Evolutionary conservation across 2,329 filamentous ascomycete species (phyloP), one percentile per base, ranked within the genome.

Genomic region (Calonectria multiphialidica): DNA sequence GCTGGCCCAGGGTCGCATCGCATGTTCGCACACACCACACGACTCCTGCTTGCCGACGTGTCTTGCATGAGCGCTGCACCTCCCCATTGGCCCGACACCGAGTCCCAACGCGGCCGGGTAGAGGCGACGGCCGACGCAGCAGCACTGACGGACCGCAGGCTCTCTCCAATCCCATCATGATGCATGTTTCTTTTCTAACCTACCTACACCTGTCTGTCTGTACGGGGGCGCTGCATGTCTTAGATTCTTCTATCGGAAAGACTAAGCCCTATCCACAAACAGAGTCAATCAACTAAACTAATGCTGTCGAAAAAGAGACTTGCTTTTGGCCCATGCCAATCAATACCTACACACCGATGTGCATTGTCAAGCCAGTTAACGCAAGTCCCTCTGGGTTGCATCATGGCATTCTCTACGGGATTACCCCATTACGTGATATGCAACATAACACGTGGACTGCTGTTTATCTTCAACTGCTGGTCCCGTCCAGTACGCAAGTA

Each of bases 41-140:
- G 37, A 33, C 40, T 28, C 53, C 66, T 61, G 68, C 57, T 64
- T 55, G 69, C 49, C 69, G 64, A 71, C 69, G 69, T 68, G 69
- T 71, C 69, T 71, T 68, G 69, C 69, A 71, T 71, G 47, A 47
- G n/a, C 21, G 33, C 18, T 28, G 28, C 25, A 10, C 13, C 23
- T 28, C 30, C 57, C 50, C 5, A 62, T 67, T 66, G 55, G 64
- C 12, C 30, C 15, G 47, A 45, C 47, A 40, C 40, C 33, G 45
- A 44, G 8, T 63, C 28, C 30, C 18, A 9, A 21, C 44, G 21
- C 28, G 28, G 35, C 35, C 37, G 53, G 49, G 21, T 47, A 42
- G 16, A 47, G 23, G 42, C 68, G 23, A 45, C 42, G 12, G 66
- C 47, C 40, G 33, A 33, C 40, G 40, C 57, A 62, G 37, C 57